Base-by-base conservation (phyloP, 1,139 yeast genomes). In the Suhomyces taliae region DNA sequence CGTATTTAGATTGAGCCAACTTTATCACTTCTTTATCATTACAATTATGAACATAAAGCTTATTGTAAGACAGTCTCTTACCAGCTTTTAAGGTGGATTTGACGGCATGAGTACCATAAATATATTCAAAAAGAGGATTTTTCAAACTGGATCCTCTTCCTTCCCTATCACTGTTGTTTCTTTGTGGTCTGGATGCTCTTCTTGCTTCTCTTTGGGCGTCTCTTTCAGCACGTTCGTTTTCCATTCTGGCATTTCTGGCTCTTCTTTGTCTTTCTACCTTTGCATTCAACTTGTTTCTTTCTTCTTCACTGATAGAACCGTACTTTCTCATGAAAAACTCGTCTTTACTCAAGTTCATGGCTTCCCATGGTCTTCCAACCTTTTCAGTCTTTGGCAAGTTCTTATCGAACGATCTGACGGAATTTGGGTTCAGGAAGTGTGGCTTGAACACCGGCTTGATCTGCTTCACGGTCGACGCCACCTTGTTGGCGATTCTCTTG, bases 101-200 rank as follows among this genome's bases (percentile, higher is more conserved):
- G 1, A 90, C 93, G 0, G 95, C 72, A 48, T 87, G 86, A 0
- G 86, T 82, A 5, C 97, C 97, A 60, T 78, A 89, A 2, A 90
- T 66, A 57, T 83, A 84, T 57, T 90, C 96, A 46, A 78, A 65
- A 37, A 82, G 61, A 0, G 90, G 85, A 46, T 72, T 72, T 9
- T 44, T 36, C 15, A 42, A 36, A 15, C 40, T 36, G 12, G 40
- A 24, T 8, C 34, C 37, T 14, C 37, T 34, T 8, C 32, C n/a
- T 11, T 33, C 11, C 33, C 29, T 14, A 11, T 29, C 9, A 11
- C 32, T 29, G 3, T 24, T 15, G 10, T 27, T 11, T 34, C 45
- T 34, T 7, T 27, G 2, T 10, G 27, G 24, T 7, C 39, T 27
- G 6, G 32, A 15, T 8, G 34, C 39, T 39, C 42, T 38, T 54